These are phyloP conservation scores for Hyphopichia fennica DNA, from an alignment of 1,139 yeast species.

Conservation along the genomic window DNA sequence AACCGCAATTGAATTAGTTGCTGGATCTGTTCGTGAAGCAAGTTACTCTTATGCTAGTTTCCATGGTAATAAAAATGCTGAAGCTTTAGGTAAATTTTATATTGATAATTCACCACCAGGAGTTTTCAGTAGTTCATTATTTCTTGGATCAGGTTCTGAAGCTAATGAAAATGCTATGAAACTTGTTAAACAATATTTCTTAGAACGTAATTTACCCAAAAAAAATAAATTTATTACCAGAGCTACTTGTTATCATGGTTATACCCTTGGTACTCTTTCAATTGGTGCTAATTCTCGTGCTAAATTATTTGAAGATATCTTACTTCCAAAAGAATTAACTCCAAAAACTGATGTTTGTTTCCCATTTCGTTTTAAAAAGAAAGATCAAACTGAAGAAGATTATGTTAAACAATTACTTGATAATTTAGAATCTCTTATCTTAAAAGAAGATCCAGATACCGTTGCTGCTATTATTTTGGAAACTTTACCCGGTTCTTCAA, in stretches of 20 bases:
- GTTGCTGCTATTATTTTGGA: slow-evolving; percentile 55
- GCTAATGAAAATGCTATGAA: slow-evolving; percentile 60
- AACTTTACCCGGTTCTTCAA: slow-evolving; percentile 58
- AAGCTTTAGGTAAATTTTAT: slow-evolving; percentile 52
- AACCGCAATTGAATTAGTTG: slow-evolving; percentile 49
- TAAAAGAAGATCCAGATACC: slow-evolving; percentile 51
- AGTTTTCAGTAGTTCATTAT: slow-evolving; percentile 53
- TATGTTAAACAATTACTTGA: slow-evolving; percentile 47
- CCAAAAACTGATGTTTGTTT: slow-evolving; percentile 49
- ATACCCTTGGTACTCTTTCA: slow-evolving; percentile 55
- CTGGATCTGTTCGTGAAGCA: slow-evolving; percentile 45
- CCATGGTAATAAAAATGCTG: slow-evolving; percentile 45
- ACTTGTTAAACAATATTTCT: slow-evolving; percentile 55
- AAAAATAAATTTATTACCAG: slow-evolving; percentile 55
- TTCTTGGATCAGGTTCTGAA: slow-evolving; percentile 64
- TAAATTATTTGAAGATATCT: slow-evolving; percentile 40
- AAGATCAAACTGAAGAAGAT: slow-evolving; percentile 49
- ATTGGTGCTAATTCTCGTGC: slow-evolving; percentile 46
- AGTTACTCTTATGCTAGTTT: slow-evolving; percentile 49
- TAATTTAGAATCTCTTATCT: slow-evolving; percentile 48
- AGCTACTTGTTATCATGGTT: slow-evolving; percentile 59
- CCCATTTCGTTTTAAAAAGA: slow-evolving; percentile 50
- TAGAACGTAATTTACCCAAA: slow-evolving; percentile 49
- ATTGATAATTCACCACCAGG: slow-evolving; percentile 54
- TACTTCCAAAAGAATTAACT: slow-evolving; percentile 37